Base-by-base conservation (phyloP, 2,329 filamentous ascomycete genomes). In the Aspergillus candidus region DNA sequence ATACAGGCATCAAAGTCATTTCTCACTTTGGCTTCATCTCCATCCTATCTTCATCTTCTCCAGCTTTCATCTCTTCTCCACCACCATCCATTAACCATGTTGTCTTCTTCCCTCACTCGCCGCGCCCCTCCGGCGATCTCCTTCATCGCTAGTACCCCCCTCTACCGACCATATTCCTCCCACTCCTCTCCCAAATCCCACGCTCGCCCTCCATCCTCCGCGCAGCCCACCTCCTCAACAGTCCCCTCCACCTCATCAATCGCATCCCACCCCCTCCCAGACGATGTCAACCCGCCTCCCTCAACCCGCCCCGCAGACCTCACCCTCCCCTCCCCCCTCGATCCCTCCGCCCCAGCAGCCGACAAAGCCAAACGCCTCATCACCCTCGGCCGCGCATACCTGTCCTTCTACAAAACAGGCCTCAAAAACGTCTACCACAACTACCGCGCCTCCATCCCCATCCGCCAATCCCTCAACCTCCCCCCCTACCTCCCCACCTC, bases 321-420 rank as follows among this genome's bases (percentile, higher is more conserved):
- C 49, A 63, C 73, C 35, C 70, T 87, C 2, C 87, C 87, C 6
- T 61, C 65, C 4, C 75, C 79, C 41, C 62, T 72, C 13, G n/a
- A 44, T 2, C 59, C 73, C 14, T 58, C 66, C 6, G 63, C 76
- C 22, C 59, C 70, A 14, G 61, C 78, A 43, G 33, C 43, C n/a
- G 54, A 51, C 17, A 62, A 62, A 45, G 40, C 63, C 7, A 60
- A 60, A 39, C 60, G 62, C 47, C 58, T 58, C 50, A 39, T 67
- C 38, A 65, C 66, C 35, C 69, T 83, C 22, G 91, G 88, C 50
- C 84, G 85, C 62, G 80, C 85, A 40, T 95, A 94, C 67, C 65
- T 85, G 8, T 67, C 68, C 31, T 97, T 97, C 77, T 97, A 96
- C 80, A 94, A 93, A 69, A 76, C 80, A 1, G 91, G 90, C 13